Base-by-base conservation (phyloP, 2,329 filamentous ascomycete species). In the Aspergillus sp. region DNA sequence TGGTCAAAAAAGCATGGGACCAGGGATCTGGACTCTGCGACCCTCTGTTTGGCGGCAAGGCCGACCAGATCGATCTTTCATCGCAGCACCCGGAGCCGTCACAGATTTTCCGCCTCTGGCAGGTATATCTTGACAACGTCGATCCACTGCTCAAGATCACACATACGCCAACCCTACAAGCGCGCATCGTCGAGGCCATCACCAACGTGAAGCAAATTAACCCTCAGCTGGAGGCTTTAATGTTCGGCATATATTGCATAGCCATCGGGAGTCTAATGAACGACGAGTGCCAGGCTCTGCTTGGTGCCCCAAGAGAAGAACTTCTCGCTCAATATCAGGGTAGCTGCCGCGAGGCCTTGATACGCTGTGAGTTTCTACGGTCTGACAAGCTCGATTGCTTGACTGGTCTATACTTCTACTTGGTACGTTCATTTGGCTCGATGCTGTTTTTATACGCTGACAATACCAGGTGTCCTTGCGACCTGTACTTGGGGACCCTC, bases 71-170 rank as follows among this genome's bases (percentile, higher is more conserved):
- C n/a, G 74, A 82, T 59, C 67, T 86, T 1, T 75, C 77, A 4
- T 70, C 74, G 2, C 63, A 86, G 0, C 86, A 89, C 64, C 90
- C 90, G 0, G 78, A 84, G 4, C 82, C 86, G 0, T 80, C 84
- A 12, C 85, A 90, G 84, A 62, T 88, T 8, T 71, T 75, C 56
- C 62, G 60, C 35, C 66, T 76, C 9, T 90, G 88, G 87, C 86
- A 90, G 70, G 80, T 84, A 15, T 90, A 88, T 67, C 80, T 90
- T 43, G 83, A 86, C 61, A 89, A 89, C 64, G 84, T 90, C 63
- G 86, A 90, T 63, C 86, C 87, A 0, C 69, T 91, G 6, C 77
- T 89, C 47, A 90, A 89, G 66, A 78, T 90, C 56, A 87, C 85
- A 0, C 88, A 90, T 66, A 82, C 84, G 0, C 86, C 86, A 0